phyloP scores from a whole-genome alignment of 805 yeast genomes.

The Komagataella pseudopastoris region DNA sequence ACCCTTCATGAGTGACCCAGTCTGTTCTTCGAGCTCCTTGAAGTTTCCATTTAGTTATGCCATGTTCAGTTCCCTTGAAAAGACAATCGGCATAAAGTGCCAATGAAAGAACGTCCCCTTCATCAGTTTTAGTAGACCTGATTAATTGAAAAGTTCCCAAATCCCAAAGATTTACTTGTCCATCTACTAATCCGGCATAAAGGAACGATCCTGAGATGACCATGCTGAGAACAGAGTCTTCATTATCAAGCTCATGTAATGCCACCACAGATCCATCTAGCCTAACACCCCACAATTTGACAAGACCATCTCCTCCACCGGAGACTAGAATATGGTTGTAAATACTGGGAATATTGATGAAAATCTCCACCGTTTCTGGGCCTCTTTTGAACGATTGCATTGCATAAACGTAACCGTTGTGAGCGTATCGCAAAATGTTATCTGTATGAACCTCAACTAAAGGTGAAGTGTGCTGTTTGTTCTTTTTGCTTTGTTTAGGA shows the following conservation, averaged over 20 bases:
- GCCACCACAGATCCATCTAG: slow-evolving; percentile 5
- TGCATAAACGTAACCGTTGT: slow-evolving; percentile 79
- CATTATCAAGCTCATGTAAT: slow-evolving; percentile 37
- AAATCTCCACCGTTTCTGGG: slow-evolving; percentile 11
- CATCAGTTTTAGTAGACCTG: slow-evolving; percentile 25
- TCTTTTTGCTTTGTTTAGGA: slow-evolving; percentile 7
- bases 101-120: slow-evolving; percentile 46
- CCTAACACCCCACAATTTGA: slow-evolving; percentile 62
- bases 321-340: slow-evolving; percentile 31
- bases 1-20: slow-evolving; percentile 37
- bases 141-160: slow-evolving; percentile 64
- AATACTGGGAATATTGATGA: slow-evolving; percentile 11
- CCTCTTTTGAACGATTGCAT: slow-evolving; percentile 25
- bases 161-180: slow-evolving; percentile 77
- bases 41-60: slow-evolving; percentile 38
- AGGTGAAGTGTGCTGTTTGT: slow-evolving; percentile 15
- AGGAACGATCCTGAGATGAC: slow-evolving; percentile 50
- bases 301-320: slow-evolving; percentile 86
- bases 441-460: slow-evolving; percentile 55
- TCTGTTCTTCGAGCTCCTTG: slow-evolving; percentile 26
- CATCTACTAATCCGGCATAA: slow-evolving; percentile 72
- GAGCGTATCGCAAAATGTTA: slow-evolving; percentile 72
- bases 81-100: slow-evolving; percentile 42
- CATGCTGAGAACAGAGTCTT: slow-evolving; percentile 62
- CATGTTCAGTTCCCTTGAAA: slow-evolving; percentile 44